Conservation (phyloP, 129 eudicot species). For the Cynara cardunculus region DNA sequence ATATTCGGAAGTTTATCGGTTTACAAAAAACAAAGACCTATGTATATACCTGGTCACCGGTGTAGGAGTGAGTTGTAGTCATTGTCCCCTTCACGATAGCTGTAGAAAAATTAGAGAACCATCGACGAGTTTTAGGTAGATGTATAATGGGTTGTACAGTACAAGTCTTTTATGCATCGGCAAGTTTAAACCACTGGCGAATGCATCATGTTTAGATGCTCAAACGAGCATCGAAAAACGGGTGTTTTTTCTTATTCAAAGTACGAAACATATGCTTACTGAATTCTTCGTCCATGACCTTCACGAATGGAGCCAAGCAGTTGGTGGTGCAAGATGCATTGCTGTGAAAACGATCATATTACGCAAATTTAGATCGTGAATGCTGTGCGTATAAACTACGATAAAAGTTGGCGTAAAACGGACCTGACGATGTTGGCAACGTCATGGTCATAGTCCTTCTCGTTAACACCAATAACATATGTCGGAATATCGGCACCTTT, state of each 20-base stretch:
- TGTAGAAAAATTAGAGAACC: slow-evolving; percentile 13
- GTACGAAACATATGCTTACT: slow-evolving; percentile 35
- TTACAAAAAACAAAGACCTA: background rate
- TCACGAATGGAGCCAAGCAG: slow-evolving; percentile 96
- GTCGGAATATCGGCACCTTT: slow-evolving; percentile 98
- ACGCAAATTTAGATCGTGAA: background rate
- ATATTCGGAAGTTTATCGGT: background rate
- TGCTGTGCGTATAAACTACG: background rate
- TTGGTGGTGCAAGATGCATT: slow-evolving; percentile 99
- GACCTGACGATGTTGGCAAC: slow-evolving; percentile 81
- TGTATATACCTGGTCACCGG: slow-evolving; percentile 80
- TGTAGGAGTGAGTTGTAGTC: slow-evolving; percentile 99
- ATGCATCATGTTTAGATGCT: background rate
- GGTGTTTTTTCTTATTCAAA: background rate
- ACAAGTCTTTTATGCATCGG: background rate
- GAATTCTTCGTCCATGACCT: slow-evolving; percentile 86
- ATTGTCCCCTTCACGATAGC: slow-evolving; percentile 95
- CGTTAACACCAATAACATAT: slow-evolving; percentile 93
- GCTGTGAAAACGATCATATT: slow-evolving; percentile 36
- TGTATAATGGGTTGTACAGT: background rate
- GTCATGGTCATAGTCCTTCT: slow-evolving; percentile 53
- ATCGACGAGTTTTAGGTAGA: background rate
- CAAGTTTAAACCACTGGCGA: background rate
- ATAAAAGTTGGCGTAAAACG: background rate
- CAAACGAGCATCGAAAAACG: background rate